Base-by-base conservation (phyloP, 805 yeast genomes). In the Metschnikowia henanensis region DNA sequence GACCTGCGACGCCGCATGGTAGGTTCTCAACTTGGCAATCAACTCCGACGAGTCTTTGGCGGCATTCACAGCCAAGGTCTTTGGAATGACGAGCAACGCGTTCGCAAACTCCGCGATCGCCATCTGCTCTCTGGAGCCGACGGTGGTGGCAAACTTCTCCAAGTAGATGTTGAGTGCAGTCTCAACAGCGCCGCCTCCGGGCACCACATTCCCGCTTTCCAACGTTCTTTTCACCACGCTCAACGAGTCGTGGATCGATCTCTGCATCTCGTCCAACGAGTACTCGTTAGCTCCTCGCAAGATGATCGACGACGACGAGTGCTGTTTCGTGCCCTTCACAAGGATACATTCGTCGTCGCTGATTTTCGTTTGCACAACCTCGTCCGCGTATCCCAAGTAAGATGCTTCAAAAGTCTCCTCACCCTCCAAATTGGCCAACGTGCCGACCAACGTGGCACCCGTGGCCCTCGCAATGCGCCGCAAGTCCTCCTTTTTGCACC, bases 151-250 rank as follows among this genome's bases (percentile, higher is more conserved):
- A 67, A 94, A 94, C 64, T 88, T 92, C 67, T 94, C 99, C 63
- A 94, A 75, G 65, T 88, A 94, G 41, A 94, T 90, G 71, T 90
- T 91, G 61, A 94, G 77, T 2, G 98, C 98, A 39, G 96, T 78
- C 70, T 94, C 99, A 28, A 94, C 99, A n/a, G 96, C 95, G 49
- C 99, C 99, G 53, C 99, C 99, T 49, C 99, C 99, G 33, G 99
- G 98, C 5, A 94, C 99, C 45, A 95, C 91, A 53, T 79, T 70
- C 17, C 97, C 98, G 59, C 92, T 82, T 68, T 94, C 99, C 54
- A 95, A 77, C 10, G 98, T 90, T 63, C 99, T 83, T 73, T 94
- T 94, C 29, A 94, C 96, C 29, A 94, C 99, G 35, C 89, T 83
- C 52, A 94, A 75, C 2, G 98, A 87, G 64, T 94, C 99, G 60